Percentiles rank a stretch among this genome's conserved stretches.
Conservation (phyloP, 78 protist genomes). For the Polysphondylium violaceum region DNA sequence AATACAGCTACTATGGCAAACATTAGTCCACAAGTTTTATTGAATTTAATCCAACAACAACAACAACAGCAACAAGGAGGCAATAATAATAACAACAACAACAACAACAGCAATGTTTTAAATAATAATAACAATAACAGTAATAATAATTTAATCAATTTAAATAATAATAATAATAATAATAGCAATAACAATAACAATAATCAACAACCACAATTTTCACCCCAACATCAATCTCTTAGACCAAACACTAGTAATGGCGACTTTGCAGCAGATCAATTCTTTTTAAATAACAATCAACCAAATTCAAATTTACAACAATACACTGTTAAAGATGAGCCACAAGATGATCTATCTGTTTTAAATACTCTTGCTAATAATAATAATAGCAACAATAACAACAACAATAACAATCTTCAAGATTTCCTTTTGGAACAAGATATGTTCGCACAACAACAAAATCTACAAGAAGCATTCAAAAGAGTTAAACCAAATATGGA, state of each 20-base stretch:
- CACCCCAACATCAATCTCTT: conserved; percentile 40
- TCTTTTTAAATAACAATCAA: background rate
- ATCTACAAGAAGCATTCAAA: background rate
- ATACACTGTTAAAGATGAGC: background rate
- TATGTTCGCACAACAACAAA: background rate
- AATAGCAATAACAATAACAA: conserved; percentile 20
- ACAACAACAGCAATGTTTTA: background rate
- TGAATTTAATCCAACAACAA: conserved; percentile 21
- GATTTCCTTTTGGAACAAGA: conserved; percentile 50
- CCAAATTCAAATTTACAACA: background rate
- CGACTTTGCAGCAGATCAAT: conserved; percentile 23
- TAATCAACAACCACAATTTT: background rate
- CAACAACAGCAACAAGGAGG: conserved; percentile 6
- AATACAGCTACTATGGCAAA: background rate
- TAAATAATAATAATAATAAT: conserved; percentile 11
- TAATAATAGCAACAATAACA: conserved; percentile 28
- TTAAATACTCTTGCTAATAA: background rate
- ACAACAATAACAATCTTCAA: conserved; percentile 1
- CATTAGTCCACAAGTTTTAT: conserved; percentile 7
- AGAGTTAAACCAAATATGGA: background rate
- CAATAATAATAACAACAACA: conserved; percentile 28
- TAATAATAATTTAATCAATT: background rate
- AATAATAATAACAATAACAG: conserved; percentile 11
- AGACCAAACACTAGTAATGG: background rate
- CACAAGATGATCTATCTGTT: too few relatives aligned